phyloP scores from a whole-genome alignment of 1,139 yeast genomes.

The Chernovozyma sophiae-reginae region DNA sequence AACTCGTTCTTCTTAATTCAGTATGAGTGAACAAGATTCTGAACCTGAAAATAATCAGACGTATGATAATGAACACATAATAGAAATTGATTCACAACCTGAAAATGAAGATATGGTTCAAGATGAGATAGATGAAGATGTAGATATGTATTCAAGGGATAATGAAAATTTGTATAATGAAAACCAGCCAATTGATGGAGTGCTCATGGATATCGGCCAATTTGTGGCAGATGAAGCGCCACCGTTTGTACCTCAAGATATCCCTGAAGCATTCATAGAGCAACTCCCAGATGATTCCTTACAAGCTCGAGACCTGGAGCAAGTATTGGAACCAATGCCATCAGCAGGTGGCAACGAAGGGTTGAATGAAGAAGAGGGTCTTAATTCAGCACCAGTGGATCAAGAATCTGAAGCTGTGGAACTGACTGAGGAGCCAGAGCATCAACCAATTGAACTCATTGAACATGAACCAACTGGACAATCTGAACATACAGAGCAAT shows the following conservation, averaged over 20 bases:
- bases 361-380: neutral
- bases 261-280: neutral
- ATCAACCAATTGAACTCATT: neutral
- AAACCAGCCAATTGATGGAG: slow-evolving; percentile 7
- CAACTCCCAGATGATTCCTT: neutral
- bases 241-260: neutral
- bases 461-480: neutral
- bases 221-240: neutral
- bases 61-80: neutral
- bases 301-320: neutral
- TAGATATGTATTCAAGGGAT: slow-evolving; percentile 3
- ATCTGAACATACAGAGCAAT: neutral
- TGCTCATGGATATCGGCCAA: neutral
- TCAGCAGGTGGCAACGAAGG: neutral
- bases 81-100: slow-evolving; percentile 1
- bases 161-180: slow-evolving; percentile 4
- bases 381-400: neutral
- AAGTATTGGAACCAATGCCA: neutral
- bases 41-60: neutral
- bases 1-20: neutral
- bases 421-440: neutral
- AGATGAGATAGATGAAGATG: neutral
- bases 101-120: neutral
- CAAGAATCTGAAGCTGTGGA: neutral
- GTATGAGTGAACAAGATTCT: neutral